A percentile compares a stretch with the other conserved stretches of the same genome.
These are phyloP conservation scores for Pterocarpus macrocarpus DNA, from an alignment of 306 rosid genomes.

Conservation along the genomic window DNA sequence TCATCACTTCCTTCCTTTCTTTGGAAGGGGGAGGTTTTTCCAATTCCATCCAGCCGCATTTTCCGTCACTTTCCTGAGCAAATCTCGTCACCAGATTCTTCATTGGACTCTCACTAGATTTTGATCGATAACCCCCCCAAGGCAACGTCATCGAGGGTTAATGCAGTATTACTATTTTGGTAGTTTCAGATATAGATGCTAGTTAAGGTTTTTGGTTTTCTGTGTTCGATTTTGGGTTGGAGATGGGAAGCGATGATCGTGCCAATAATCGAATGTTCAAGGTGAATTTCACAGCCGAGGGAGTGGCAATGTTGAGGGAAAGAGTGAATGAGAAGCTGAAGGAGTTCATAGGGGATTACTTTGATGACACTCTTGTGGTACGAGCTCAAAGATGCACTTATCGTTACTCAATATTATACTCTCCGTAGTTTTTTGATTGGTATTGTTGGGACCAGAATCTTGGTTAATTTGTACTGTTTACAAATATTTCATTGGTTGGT, in stretches of 20 bases:
- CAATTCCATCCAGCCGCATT: neutral
- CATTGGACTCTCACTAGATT: neutral
- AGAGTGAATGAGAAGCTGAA: too few species aligned
- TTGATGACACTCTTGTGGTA: too few species aligned
- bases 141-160: constrained; percentile 40
- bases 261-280: too few species aligned
- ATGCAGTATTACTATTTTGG: neutral
- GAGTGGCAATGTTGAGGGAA: too few species aligned
- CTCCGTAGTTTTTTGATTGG: neutral
- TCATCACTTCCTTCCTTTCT: constrained; percentile 6
- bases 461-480: constrained; percentile 1
- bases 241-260: too few species aligned
- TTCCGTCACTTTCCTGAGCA: constrained; percentile 11
- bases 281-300: too few species aligned
- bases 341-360: too few species aligned
- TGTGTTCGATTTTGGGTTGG: too few species aligned
- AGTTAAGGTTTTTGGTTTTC: too few species aligned
- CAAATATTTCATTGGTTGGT: neutral
- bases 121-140: neutral
- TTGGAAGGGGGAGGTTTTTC: constrained; percentile 7
- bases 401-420: too few species aligned
- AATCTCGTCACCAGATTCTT: neutral
- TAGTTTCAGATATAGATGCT: too few species aligned
- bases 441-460: constrained; percentile 4
- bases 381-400: constrained; percentile 53